These are phyloP conservation scores for Bipolaris gigantea DNA, from an alignment of 2,329 filamentous ascomycete species.

Conservation along the genomic window DNA sequence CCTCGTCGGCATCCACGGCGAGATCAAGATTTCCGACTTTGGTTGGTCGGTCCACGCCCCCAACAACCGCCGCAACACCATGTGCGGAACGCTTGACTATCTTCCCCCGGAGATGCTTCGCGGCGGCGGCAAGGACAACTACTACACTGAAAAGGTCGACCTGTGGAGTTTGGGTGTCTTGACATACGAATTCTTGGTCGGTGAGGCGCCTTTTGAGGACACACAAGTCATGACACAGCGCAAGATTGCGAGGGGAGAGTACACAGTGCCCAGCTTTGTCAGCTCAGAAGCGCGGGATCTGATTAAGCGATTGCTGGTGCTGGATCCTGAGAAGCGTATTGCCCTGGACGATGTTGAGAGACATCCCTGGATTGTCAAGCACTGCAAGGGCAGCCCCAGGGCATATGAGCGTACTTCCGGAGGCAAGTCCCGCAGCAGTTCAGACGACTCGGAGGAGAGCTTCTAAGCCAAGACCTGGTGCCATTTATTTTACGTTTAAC, in stretches of 20 bases:
- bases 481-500: constrained; percentile 18
- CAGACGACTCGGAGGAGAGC: constrained; percentile 29
- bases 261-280: constrained; percentile 88
- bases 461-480: constrained; percentile 10
- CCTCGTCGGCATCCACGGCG: constrained; percentile 90
- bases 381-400: constrained; percentile 63
- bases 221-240: constrained; percentile 92
- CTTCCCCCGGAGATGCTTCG: constrained; percentile 97
- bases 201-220: constrained; percentile 96
- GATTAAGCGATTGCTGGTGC: constrained; percentile 83
- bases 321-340: constrained; percentile 92
- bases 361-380: constrained; percentile 97
- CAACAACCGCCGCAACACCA: constrained; percentile 88
- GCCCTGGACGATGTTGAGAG: constrained; percentile 83
- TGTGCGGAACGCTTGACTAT: constrained; percentile 97
- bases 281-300: constrained; percentile 88
- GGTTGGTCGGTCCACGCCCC: constrained; percentile 98
- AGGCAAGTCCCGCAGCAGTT: constrained; percentile 33
- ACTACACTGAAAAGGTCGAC: constrained; percentile 93
- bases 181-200: constrained; percentile 94
- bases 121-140: constrained; percentile 77
- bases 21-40: constrained; percentile 98
- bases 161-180: constrained; percentile 94
- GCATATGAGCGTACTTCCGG: constrained; percentile 38
- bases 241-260: constrained; percentile 84